Base-by-base conservation (phyloP, 140 eudicot species). In the Senecio squalidus region DNA sequence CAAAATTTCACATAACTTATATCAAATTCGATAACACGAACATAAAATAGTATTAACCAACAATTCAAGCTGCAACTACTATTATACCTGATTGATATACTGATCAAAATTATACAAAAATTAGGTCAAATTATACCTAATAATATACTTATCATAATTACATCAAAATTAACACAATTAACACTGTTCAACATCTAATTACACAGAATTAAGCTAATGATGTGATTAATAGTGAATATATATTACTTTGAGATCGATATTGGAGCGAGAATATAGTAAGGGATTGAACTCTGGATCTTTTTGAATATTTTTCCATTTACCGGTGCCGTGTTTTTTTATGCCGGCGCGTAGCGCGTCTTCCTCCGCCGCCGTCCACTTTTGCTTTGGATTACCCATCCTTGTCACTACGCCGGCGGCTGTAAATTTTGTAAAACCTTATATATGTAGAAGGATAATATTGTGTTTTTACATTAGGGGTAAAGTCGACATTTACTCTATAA, bases 291-390 rank as follows among this genome's bases (percentile, higher is more conserved):
- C 86, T 0, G 91, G 95, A 71, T 89, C 97, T 16, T 66, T 72
- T 41, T 81, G 94, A 18, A 89, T 89, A 70, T 70, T 76, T 70
- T 77, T 84, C 97, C 97, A 89, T 72, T 89, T 84, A 2, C 97
- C 97, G 51, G 88, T 68, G 57, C 97, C 97, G 79, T 89, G 84
- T 52, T 89, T 89, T 27, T 80, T 85, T 3, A 89, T 76, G 34
- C 97, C 97, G 44, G 91, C 92, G 13, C 92, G 83, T 9, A 89
- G 77, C 1, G 97, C 97, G 54, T 84, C 92, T 75, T 89, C 97
- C 60, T 89, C 97, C 58, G 85, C 97, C 36, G 86, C 20, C 24
- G 95, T 89, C 97, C 97, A 89, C 60, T 84, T 89, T 62, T 84
- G 95, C 83, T 89, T 89, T 3, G 95, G 97, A 49, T 84, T 79